These are phyloP conservation scores for Asterophora lycoperdoides DNA, from an alignment of 768 basidiomycete species.

Conservation along the genomic window DNA sequence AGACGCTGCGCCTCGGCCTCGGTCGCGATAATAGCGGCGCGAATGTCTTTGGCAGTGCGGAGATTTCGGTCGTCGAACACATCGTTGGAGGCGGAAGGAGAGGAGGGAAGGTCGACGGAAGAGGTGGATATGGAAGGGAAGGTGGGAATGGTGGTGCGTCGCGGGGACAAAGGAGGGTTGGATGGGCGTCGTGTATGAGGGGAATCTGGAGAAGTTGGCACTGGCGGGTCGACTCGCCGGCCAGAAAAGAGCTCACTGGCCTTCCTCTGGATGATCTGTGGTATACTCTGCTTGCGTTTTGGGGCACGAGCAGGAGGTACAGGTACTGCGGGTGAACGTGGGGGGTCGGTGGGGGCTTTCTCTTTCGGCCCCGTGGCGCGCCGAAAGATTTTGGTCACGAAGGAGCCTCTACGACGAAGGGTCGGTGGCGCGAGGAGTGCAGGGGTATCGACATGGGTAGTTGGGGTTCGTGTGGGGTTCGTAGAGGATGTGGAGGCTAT, in stretches of 20 bases:
- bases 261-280: constrained; percentile 33
- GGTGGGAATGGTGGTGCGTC: constrained; percentile 16
- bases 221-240: constrained; percentile 17
- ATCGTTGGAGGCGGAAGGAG: constrained; percentile 19
- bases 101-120: constrained; percentile 13
- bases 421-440: constrained; percentile 10
- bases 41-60: constrained; percentile 52
- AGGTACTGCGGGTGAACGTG: constrained; percentile 3
- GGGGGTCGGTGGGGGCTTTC: constrained; percentile 3
- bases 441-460: constrained; percentile 6
- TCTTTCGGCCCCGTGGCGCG: constrained; percentile 35
- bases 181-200: constrained; percentile 6
- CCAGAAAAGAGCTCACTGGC: constrained; percentile 26
- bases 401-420: constrained; percentile 22
- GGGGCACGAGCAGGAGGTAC: neutral
- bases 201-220: constrained; percentile 15
- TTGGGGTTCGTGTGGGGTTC: constrained; percentile 3
- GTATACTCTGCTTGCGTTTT: constrained; percentile 26
- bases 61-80: constrained; percentile 53
- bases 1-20: constrained; percentile 63
- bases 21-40: constrained; percentile 53
- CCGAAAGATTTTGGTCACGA: constrained; percentile 35
- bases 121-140: constrained; percentile 18
- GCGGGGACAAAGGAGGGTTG: constrained; percentile 11
- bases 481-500: constrained; percentile 1